Evolutionary conservation across 1,139 yeast species (phyloP).

Genomic region (Scheffersomyces stambukii): DNA sequence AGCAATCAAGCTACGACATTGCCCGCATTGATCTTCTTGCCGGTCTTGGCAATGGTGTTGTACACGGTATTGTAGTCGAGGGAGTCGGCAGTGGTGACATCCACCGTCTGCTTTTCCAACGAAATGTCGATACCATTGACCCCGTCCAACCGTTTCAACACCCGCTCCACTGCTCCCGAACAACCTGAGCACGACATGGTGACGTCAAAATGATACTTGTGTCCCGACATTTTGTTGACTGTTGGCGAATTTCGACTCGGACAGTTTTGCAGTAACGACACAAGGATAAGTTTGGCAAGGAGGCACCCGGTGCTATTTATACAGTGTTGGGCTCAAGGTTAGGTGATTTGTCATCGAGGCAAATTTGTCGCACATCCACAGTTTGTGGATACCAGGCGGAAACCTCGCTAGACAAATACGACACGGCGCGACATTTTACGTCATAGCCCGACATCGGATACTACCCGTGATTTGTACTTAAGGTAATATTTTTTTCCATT

Average conservation of each 20-base stretch:
- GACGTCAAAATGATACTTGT: constrained; percentile 67
- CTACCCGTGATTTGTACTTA: too few relatives aligned
- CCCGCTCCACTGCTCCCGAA: constrained; percentile 82
- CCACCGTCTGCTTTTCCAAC: constrained; percentile 76
- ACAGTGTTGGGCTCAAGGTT: too few relatives aligned
- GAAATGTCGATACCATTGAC: constrained; percentile 71
- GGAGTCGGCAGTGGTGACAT: constrained; percentile 65
- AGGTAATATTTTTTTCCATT: too few relatives aligned
- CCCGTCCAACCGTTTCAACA: constrained; percentile 67
- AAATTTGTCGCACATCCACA: too few relatives aligned
- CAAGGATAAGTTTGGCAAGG: too few relatives aligned
- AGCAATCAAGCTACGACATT: constrained; percentile 24
- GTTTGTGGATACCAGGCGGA: too few relatives aligned
- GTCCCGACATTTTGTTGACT: constrained; percentile 7
- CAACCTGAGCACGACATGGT: constrained; percentile 85
- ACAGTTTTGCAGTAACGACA: too few relatives aligned
- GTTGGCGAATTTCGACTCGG: neutral
- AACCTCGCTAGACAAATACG: too few relatives aligned
- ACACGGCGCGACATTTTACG: too few relatives aligned
- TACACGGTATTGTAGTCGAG: constrained; percentile 70
- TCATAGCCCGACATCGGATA: too few relatives aligned
- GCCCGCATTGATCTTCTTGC: constrained; percentile 76
- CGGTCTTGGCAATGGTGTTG: constrained; percentile 82
- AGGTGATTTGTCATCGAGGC: too few relatives aligned
- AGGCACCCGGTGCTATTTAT: too few relatives aligned